A percentile compares a stretch with the other conserved stretches of the same genome.
Evolutionary conservation across 805 yeast species (phyloP).

Genomic region (Lipomyces mesembrius): DNA sequence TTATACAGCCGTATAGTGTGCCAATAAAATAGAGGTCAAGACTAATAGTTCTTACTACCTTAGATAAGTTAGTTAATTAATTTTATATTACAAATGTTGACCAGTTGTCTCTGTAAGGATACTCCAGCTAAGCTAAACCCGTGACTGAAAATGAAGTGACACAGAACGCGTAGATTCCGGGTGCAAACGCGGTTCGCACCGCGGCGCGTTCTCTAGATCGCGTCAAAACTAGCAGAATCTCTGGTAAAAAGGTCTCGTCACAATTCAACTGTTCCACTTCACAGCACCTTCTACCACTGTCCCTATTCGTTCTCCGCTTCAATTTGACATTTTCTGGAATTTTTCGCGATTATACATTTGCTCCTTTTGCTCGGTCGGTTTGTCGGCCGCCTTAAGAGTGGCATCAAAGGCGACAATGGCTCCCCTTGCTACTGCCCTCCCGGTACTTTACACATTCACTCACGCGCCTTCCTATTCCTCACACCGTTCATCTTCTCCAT

Average conservation of each 20-base stretch:
- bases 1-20: too few relatives aligned
- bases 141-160: too few relatives aligned
- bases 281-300: neutral
- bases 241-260: neutral
- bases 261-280: neutral
- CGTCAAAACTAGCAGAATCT: neutral
- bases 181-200: neutral
- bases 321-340: neutral
- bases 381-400: neutral
- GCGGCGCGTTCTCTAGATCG: neutral
- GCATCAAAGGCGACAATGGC: neutral
- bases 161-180: too few relatives aligned
- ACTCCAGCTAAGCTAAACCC: too few relatives aligned
- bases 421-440: neutral
- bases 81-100: too few relatives aligned
- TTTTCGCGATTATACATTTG: neutral
- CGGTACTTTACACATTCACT: slow-evolving; percentile 1
- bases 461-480: neutral
- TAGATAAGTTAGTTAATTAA: too few relatives aligned
- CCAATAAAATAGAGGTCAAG: too few relatives aligned
- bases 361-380: neutral
- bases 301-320: neutral
- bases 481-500: neutral
- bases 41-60: too few relatives aligned
- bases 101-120: too few relatives aligned